phyloP scores from a whole-genome alignment of 441 rosid species.

The Raphanus hybrid region DNA sequence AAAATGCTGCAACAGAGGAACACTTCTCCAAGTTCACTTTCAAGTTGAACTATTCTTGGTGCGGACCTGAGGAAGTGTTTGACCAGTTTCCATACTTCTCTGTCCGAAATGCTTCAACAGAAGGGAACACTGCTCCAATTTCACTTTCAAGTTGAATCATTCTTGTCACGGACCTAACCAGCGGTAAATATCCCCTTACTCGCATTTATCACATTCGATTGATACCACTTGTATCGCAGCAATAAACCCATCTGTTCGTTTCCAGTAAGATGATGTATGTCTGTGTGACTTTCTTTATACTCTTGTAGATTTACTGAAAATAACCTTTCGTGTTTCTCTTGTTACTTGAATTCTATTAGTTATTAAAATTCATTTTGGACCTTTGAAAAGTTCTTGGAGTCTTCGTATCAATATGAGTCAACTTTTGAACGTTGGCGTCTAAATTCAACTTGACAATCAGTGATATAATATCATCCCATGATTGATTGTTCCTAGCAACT shows the following conservation, averaged over 20 bases:
- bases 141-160: slow-evolving; percentile 53
- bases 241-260: slow-evolving; percentile 7
- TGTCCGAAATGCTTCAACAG: slow-evolving; percentile 56
- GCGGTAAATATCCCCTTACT: slow-evolving; percentile 30
- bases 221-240: slow-evolving; percentile 24
- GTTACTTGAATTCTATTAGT: neutral
- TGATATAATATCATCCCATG: neutral
- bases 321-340: neutral
- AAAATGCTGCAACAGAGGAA: slow-evolving; percentile 57
- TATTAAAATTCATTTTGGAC: neutral
- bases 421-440: slow-evolving; percentile 28
- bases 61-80: neutral
- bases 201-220: slow-evolving; percentile 15
- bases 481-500: neutral
- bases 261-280: neutral
- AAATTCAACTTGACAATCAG: slow-evolving; percentile 19
- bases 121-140: slow-evolving; percentile 47
- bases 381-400: slow-evolving; percentile 6
- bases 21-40: slow-evolving; percentile 51
- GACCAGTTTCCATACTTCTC: slow-evolving; percentile 53
- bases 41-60: slow-evolving; percentile 45
- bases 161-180: slow-evolving; percentile 26
- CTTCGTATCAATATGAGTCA: slow-evolving; percentile 20
- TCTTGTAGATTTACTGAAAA: slow-evolving; percentile 30
- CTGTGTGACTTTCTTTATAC: neutral